Evolutionary conservation across 2,329 filamentous ascomycete species (phyloP), one percentile per base, ranked within the genome.

Genomic region (Xylaria sp.): DNA sequence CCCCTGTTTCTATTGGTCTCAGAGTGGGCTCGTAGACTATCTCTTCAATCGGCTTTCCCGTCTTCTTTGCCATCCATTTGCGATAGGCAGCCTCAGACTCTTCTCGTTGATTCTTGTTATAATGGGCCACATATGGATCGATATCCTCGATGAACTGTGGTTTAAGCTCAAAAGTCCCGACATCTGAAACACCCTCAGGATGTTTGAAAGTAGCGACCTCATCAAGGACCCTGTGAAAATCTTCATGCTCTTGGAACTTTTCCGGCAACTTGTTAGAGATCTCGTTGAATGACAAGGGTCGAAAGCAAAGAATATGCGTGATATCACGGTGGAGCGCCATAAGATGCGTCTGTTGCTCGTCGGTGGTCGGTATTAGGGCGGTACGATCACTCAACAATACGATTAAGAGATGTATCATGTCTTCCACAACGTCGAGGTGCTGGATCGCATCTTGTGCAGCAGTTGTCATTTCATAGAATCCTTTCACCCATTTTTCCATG

Each of bases 91-190:
- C 90, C 80, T 99, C 96, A 0, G 95, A 93, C 79, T 99, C 96
- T 77, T 99, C 96, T 59, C 96, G 89, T 79, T 98, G 95, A 76
- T 99, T 99, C 78, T 97, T 97, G 76, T 90, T 97, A 80, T 97
- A 99, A 77, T 98, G 94, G 6, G 94, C 92, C 76, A 94, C 96
- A 79, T 97, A 99, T 0, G 97, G 96, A 78, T 99, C 97, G 59
- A 99, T 89, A 56, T 97, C 88, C 73, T 95, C 92, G 46, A 97
- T 87, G 74, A 91, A 96, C 69, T 97, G 89, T 4, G 92, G 89
- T 77, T 94, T 96, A 60, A 99, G 84, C 79, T 97, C 94, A 76
- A 99, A 99, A 0, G 93, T 97, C 66, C 97, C 96, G 17, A 94
- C 92, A 78, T 99, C 96, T 4, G 92, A 93, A 38, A 98, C 82